A percentile compares a stretch with the other conserved stretches of the same genome.
Evolutionary conservation across 2,329 filamentous ascomycete genomes (phyloP).

Genomic region (Claviceps citrina): DNA sequence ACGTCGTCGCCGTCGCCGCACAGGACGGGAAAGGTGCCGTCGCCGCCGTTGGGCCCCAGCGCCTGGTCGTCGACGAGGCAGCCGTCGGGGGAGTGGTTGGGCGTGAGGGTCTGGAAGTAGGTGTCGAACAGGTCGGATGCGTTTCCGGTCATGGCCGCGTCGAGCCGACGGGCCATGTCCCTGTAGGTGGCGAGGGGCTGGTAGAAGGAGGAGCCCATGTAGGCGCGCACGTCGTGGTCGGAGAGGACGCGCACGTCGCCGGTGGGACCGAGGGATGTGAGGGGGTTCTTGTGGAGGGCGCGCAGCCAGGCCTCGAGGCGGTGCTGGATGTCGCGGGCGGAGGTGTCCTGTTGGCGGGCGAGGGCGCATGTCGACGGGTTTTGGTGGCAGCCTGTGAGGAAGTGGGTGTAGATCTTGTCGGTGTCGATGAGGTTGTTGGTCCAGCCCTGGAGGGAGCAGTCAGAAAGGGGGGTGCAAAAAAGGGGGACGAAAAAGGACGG

Average conservation of each 20-base stretch:
- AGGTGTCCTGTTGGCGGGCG: constrained; percentile 1
- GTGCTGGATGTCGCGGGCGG: constrained; percentile 2
- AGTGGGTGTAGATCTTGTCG: constrained; percentile 13
- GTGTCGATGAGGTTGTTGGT: constrained; percentile 18
- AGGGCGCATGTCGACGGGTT: constrained; percentile 5
- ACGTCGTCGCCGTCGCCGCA: constrained; percentile 12
- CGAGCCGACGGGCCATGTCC: constrained; percentile 3
- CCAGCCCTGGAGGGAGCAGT: constrained; percentile 15
- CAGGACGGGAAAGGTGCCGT: not conserved
- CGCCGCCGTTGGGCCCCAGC: not conserved
- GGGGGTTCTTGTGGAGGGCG: constrained; percentile 11
- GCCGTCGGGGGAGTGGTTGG: not conserved
- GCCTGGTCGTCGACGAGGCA: not conserved
- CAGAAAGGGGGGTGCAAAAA: not conserved
- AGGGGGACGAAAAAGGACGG: not conserved
- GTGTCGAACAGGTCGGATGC: not conserved
- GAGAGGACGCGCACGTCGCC: constrained; percentile 12
- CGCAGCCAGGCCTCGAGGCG: constrained; percentile 14
- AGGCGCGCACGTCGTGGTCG: constrained; percentile 5
- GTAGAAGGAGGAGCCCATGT: constrained; percentile 15
- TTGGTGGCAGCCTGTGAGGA: constrained; percentile 19
- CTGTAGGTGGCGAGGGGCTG: constrained; percentile 10
- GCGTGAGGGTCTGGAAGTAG: not conserved
- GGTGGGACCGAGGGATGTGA: constrained; percentile 8
- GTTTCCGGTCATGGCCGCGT: constrained; percentile 4